Evolutionary conservation across 1,139 yeast genomes (phyloP).

Genomic region (Groenewaldozyma sp.): DNA sequence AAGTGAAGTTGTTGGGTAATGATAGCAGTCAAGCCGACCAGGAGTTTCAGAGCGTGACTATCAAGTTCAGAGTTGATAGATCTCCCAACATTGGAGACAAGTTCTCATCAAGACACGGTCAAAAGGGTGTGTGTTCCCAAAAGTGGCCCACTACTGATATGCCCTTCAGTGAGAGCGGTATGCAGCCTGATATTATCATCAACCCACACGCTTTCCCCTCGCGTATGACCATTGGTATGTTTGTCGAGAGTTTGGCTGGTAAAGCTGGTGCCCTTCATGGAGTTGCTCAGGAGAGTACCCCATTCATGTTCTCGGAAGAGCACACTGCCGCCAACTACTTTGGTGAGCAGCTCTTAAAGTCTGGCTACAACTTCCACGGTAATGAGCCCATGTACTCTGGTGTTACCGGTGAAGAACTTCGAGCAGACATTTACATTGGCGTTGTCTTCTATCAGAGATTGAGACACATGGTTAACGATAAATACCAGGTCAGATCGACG

Average conservation of each 20-base stretch:
- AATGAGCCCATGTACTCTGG: constrained; percentile 99
- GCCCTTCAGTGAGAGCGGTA: constrained; percentile 96
- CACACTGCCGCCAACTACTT: constrained; percentile 97
- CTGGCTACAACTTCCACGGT: constrained; percentile 97
- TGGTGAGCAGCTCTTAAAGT: constrained; percentile 77
- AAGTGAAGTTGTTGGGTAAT: constrained; percentile 85
- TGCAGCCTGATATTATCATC: constrained; percentile 94
- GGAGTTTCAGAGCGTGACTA: constrained; percentile 77
- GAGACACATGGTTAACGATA: constrained; percentile 99
- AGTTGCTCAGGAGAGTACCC: constrained; percentile 94
- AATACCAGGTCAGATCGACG: constrained; percentile 97
- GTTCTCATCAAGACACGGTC: constrained; percentile 97
- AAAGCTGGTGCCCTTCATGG: constrained; percentile 98
- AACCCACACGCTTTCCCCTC: constrained; percentile 99
- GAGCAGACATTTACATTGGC: constrained; percentile 94
- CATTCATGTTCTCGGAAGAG: constrained; percentile 85
- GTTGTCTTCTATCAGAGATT: constrained; percentile 96
- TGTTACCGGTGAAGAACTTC: constrained; percentile 93
- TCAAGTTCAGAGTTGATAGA: constrained; percentile 86
- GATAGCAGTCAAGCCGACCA: constrained; percentile 50
- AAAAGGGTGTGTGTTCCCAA: constrained; percentile 98
- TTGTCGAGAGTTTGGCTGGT: constrained; percentile 95
- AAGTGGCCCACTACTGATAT: constrained; percentile 96
- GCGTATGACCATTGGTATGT: constrained; percentile 99
- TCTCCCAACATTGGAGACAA: constrained; percentile 95